Evolutionary conservation across 2,329 filamentous ascomycete species (phyloP), one percentile per base, ranked within the genome.

Genomic region (Talaromyces sp.): DNA sequence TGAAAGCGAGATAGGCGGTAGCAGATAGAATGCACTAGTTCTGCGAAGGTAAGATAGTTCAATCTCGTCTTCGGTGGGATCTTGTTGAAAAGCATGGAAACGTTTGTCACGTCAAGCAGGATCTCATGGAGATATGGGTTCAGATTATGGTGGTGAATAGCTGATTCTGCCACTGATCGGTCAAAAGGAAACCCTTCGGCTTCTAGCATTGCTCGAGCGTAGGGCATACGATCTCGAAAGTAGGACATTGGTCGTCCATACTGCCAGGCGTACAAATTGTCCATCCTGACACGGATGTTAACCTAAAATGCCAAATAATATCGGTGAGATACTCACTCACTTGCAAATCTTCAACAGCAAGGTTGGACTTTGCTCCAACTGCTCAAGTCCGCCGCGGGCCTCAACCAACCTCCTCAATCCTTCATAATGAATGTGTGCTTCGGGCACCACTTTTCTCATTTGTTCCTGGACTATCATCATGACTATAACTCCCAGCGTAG

Each of bases 401-500:
- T 65, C 58, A 22, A 65, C 56, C 49, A 57, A 35, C 17, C 19
- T 39, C 10, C 27, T 47, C 22, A 65, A 19, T 33, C 58, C 63
- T 58, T 62, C 49, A 22, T 62, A 65, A 25, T 65, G 63, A 43
- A 65, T 57, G 27, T 61, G 41, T 3, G 50, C 33, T 57, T 65
- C 63, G 1, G 41, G 41, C 5, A 49, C 9, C 4, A 33, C 59
- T n/a, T 19, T 49, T 43, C 63, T 41, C 17, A 65, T 57, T 39
- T 65, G 63, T 37, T 65, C 63, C 19, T 65, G 58, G 2, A 65
- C 25, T 50, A 65, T 65, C 41, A 65, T 19, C 58, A 62, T 65
- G 3, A 65, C 59, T 22, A 65, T 57, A 41, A 61, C 33, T 25
- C 57, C 39, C 8, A 65, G 27, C 10, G 63, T 65, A 13, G 63